Evolutionary conservation across 208 protist species (phyloP), one percentile per base, ranked within the genome.

Genomic region (Porcisia hertigi): DNA sequence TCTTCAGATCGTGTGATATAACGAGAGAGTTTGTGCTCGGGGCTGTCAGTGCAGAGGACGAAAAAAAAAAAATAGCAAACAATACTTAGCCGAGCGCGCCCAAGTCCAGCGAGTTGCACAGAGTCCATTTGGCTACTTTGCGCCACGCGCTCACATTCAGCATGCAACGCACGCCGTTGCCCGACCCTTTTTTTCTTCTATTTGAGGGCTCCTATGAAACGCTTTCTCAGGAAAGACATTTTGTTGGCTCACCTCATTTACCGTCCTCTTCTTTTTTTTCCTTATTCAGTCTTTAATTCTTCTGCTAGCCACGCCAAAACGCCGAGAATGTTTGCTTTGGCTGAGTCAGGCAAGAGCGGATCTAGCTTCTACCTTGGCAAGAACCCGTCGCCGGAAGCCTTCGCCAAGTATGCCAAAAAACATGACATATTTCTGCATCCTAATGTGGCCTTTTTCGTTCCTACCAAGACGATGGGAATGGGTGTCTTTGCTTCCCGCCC

Each of bases 371-470:
- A 77, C 71, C 82, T 96, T 20, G 92, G 87, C 11, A 77, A 76
- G 20, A 89, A 93, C 30, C 90, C 86, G 2, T 90, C 86, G 1
- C 85, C 86, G 9, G 73, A 90, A 16, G 60, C 58, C 2, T 94
- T 97, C 73, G 81, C 59, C 63, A 87, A 83, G 49, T 97, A 89
- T 83, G 82, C 89, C 14, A 96, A 94, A 80, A 89, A 85, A 73
- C 79, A 79, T 12, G 86, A 86, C 52, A 90, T 97, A 70, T 96
- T 94, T 69, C 86, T 97, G 14, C 86, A 92, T 78, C 91, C 93
- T 2, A 86, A 97, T 80, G 85, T 94, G 1, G 89, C 85, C n/a
- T 94, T 97, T 69, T 87, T 97, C 36, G 86, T 95, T 47, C 91
- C 91, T 0, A 96, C 91, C 62, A 91, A 91, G 69, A 90, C 88